These are phyloP conservation scores for Lobosporangium transversale DNA, from an alignment of 192 early-diverging fungal genomes.

Conservation along the genomic window DNA sequence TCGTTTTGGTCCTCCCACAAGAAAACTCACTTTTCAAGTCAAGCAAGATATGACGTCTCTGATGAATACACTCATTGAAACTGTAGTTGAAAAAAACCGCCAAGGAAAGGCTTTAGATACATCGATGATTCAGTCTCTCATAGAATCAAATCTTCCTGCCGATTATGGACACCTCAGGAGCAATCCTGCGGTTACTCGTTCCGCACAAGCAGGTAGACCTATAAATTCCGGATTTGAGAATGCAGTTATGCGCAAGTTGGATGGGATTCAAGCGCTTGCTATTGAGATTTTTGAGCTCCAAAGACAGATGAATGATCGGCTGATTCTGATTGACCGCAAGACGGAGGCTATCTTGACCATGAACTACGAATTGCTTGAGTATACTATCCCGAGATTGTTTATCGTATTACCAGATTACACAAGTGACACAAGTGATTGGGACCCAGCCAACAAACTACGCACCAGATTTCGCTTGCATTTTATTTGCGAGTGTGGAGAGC, in stretches of 20 bases:
- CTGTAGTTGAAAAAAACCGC: neutral
- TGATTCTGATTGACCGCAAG: constrained; percentile 16
- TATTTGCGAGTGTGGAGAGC: constrained; percentile 23
- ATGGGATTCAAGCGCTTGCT: constrained; percentile 9
- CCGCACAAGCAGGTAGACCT: too few relatives aligned
- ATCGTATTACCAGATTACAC: constrained; percentile 12
- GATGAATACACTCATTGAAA: too few relatives aligned
- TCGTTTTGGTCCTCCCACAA: neutral
- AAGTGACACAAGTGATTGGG: neutral
- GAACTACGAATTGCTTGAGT: constrained; percentile 12
- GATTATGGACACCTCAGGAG: neutral
- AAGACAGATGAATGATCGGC: constrained; percentile 16
- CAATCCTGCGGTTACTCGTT: neutral
- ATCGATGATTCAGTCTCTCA: neutral
- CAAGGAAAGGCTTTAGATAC: constrained; percentile 11
- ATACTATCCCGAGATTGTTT: constrained; percentile 13
- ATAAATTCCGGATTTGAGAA: constrained; percentile 5
- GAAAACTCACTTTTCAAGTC: neutral
- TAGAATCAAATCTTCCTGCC: neutral
- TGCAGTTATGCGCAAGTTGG: constrained; percentile 11
- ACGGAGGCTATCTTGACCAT: constrained; percentile 16
- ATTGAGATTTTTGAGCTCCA: neutral
- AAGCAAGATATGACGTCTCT: neutral
- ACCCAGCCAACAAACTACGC: neutral
- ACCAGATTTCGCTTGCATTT: constrained; percentile 19